Evolutionary conservation across 371 early-diverging fungal genomes (phyloP).

Genomic region (Mortierella sp.): DNA sequence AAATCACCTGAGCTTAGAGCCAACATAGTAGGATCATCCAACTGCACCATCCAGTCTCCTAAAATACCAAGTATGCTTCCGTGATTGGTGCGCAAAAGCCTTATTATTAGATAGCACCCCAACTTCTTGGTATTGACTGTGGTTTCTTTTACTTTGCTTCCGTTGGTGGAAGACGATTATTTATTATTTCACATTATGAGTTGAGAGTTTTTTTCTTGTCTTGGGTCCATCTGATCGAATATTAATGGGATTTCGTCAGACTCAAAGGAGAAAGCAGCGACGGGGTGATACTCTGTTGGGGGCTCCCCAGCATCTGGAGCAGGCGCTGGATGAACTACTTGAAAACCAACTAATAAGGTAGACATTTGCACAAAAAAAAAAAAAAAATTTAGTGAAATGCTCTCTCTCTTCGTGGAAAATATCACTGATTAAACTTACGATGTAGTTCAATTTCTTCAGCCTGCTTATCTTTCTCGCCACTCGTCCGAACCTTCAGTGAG

Average conservation of each 20-base stretch:
- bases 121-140: too few relatives aligned
- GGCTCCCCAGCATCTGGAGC: neutral
- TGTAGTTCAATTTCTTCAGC: constrained; percentile 17
- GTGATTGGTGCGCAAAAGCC: too few relatives aligned
- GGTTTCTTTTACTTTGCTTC: too few relatives aligned
- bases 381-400: neutral
- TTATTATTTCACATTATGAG: neutral
- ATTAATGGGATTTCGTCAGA: neutral
- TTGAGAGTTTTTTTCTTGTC: constrained; percentile 2
- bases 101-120: too few relatives aligned
- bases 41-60: too few relatives aligned
- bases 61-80: too few relatives aligned
- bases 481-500: constrained; percentile 16
- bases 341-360: constrained; percentile 14
- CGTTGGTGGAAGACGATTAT: too few relatives aligned
- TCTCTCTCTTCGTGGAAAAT: neutral
- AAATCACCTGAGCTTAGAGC: too few relatives aligned
- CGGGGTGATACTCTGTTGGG: constrained; percentile 11
- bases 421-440: constrained; percentile 12
- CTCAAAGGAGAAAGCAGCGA: constrained; percentile 22
- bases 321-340: constrained; percentile 8
- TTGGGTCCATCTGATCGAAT: neutral
- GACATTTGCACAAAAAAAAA: too few relatives aligned
- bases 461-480: constrained; percentile 27
- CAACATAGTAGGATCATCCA: too few relatives aligned